Evolutionary conservation across 306 rosid species (phyloP).

Genomic region (Argentina anserina): DNA sequence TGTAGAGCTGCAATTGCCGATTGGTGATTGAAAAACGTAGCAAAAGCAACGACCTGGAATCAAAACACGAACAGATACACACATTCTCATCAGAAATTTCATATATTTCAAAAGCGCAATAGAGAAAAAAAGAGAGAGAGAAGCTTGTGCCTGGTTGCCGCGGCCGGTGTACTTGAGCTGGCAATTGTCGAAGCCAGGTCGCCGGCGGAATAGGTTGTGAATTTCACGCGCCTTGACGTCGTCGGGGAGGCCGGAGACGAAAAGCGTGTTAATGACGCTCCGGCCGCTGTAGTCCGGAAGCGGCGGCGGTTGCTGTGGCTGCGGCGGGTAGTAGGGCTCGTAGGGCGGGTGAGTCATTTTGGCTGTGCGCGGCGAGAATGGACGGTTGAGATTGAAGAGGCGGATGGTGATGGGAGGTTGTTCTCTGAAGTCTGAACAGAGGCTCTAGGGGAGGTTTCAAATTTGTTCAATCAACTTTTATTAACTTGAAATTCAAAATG

Average conservation of each 20-base stretch:
- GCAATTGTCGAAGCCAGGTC: conserved; percentile 88
- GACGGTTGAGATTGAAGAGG: conserved; percentile 2
- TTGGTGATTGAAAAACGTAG: conserved; percentile 87
- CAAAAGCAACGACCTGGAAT: conserved; percentile 89
- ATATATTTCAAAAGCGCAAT: neutral
- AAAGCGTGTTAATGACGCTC: conserved; percentile 73
- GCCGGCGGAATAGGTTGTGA: conserved; percentile 95
- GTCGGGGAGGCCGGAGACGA: conserved; percentile 96
- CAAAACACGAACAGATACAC: neutral
- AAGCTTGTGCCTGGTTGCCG: conserved; percentile 62
- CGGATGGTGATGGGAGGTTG: neutral
- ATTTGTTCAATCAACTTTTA: too few species aligned
- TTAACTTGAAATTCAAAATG: too few species aligned
- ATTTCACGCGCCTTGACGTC: conserved; percentile 95
- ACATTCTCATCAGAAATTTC: neutral
- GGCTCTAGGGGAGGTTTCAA: neutral
- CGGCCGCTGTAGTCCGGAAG: conserved; percentile 38
- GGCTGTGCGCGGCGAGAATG: neutral
- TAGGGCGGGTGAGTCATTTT: conserved; percentile 67
- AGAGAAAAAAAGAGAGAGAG: neutral
- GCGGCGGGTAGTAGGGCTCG: conserved; percentile 67
- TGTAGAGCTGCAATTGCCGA: conserved; percentile 79
- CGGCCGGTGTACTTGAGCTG: conserved; percentile 99
- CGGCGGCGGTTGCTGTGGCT: conserved; percentile 29
- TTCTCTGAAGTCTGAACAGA: neutral